Evolutionary conservation across 192 early-diverging fungal species (phyloP).

Genomic region (Phlyctochytrium planicorne): DNA sequence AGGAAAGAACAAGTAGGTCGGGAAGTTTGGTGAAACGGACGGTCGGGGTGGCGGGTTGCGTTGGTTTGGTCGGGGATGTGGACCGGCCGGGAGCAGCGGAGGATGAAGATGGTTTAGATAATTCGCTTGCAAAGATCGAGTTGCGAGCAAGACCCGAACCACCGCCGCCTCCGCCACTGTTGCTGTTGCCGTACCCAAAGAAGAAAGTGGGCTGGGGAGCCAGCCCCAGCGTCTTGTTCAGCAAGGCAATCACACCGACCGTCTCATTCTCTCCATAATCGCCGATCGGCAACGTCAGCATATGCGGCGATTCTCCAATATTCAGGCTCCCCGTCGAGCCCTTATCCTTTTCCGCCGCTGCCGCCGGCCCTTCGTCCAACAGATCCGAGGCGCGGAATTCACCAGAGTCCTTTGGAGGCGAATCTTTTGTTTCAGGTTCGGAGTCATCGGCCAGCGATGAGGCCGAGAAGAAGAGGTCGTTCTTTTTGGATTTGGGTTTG

Average conservation of each 20-base stretch:
- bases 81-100: not conserved
- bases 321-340: too few species aligned
- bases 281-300: slow-evolving; percentile 22
- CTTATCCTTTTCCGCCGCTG: not conserved
- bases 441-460: not conserved
- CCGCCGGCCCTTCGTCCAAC: not conserved
- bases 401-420: too few species aligned
- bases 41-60: slow-evolving; percentile 5
- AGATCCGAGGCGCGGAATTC: not conserved
- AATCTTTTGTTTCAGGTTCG: too few species aligned
- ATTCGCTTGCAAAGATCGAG: not conserved
- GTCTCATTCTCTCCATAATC: slow-evolving; percentile 21
- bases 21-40: slow-evolving; percentile 27
- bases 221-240: slow-evolving; percentile 35
- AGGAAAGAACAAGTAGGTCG: slow-evolving; percentile 24
- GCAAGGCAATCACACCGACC: slow-evolving; percentile 28
- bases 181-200: slow-evolving; percentile 23
- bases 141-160: not conserved
- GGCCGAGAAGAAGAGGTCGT: not conserved
- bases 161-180: not conserved
- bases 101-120: not conserved
- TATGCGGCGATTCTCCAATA: slow-evolving; percentile 6
- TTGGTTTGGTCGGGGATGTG: not conserved
- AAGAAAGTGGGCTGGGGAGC: slow-evolving; percentile 30
- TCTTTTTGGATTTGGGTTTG: not conserved